Conservation (phyloP, 2,329 filamentous ascomycete species). For the Ceratocystis ficicola region DNA sequence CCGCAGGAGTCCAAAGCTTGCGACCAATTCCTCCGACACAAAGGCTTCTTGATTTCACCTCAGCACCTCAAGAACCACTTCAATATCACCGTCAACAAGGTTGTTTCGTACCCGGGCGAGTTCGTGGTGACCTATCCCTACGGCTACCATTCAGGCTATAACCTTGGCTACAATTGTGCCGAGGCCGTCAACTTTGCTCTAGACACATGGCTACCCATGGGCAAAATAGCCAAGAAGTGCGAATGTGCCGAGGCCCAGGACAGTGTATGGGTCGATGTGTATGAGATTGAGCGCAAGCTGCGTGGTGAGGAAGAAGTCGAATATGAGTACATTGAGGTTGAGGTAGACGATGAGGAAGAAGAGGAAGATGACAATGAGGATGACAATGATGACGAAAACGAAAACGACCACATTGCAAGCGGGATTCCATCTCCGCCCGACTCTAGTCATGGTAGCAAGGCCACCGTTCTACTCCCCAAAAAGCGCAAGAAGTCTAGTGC, state of each 20-base stretch:
- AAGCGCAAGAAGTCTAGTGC: conserved; percentile 37
- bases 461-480: conserved; percentile 34
- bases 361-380: conserved; percentile 48
- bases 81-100: conserved; percentile 90
- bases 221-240: conserved; percentile 90
- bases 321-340: conserved; percentile 65
- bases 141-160: conserved; percentile 96
- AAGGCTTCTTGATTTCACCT: conserved; percentile 92
- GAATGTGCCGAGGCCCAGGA: conserved; percentile 90
- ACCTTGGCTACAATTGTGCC: conserved; percentile 95
- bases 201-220: conserved; percentile 89
- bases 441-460: conserved; percentile 52
- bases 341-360: conserved; percentile 46
- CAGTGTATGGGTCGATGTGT: conserved; percentile 96
- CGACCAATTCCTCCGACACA: conserved; percentile 91
- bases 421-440: conserved; percentile 69
- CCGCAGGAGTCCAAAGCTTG: conserved; percentile 90
- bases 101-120: conserved; percentile 90
- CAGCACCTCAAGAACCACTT: conserved; percentile 75
- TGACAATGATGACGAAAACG: conserved; percentile 47
- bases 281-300: conserved; percentile 88
- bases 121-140: conserved; percentile 98
- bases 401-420: conserved; percentile 40
- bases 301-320: conserved; percentile 70
- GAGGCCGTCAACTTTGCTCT: conserved; percentile 98